Evolutionary conservation across 441 rosid genomes (phyloP).

Genomic region (Hura crepitans): DNA sequence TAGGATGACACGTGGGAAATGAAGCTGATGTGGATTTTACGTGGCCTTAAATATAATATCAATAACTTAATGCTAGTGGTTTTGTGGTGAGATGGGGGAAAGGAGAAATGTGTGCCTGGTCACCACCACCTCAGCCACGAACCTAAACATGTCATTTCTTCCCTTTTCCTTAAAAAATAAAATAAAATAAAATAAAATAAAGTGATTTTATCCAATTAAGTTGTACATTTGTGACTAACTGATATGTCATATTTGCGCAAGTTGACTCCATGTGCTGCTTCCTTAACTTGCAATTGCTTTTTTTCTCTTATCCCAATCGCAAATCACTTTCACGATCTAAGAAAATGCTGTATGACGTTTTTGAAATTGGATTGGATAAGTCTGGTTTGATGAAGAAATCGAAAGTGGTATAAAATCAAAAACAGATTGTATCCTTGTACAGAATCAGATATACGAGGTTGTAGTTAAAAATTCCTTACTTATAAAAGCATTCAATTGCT

Average conservation of each 20-base stretch:
- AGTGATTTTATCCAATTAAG: background rate
- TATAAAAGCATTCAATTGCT: too few relatives aligned
- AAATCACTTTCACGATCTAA: background rate
- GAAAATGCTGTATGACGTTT: too few relatives aligned
- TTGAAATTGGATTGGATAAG: too few relatives aligned
- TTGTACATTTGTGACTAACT: background rate
- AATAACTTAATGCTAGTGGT: background rate
- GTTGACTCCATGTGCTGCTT: conserved; percentile 1
- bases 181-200: too few relatives aligned
- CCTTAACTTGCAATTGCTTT: background rate
- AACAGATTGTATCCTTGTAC: too few relatives aligned
- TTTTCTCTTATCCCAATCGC: background rate
- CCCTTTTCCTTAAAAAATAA: too few relatives aligned
- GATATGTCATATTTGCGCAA: background rate
- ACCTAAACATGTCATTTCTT: background rate
- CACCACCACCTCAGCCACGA: conserved; percentile 9
- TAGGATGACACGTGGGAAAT: background rate
- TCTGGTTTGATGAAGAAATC: too few relatives aligned
- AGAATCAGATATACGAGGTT: too few relatives aligned
- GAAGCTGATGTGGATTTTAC: conserved; percentile 13
- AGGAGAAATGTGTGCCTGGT: conserved; percentile 8
- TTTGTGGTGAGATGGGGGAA: background rate
- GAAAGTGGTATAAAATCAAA: too few relatives aligned
- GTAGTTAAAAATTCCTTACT: too few relatives aligned
- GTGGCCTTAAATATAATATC: background rate